Evolutionary conservation across 2,329 filamentous ascomycete genomes (phyloP).

Genomic region (Penicillium sp.): DNA sequence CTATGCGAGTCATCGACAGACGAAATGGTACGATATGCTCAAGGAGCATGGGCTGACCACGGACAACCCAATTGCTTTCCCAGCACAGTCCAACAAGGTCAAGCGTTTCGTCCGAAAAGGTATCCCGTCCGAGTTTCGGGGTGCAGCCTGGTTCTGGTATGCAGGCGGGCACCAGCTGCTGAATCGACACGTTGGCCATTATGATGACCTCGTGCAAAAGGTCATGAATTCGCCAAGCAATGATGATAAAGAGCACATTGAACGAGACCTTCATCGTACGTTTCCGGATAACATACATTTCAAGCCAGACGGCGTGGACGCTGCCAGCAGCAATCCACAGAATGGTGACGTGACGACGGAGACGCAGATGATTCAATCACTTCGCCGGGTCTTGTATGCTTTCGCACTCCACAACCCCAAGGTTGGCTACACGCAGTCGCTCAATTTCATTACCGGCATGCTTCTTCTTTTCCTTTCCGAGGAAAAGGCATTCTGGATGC

Average conservation of each 20-base stretch:
- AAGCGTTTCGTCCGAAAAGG: conserved; percentile 91
- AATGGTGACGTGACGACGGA: conserved; percentile 49
- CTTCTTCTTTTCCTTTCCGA: conserved; percentile 86
- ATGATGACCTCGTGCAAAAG: conserved; percentile 63
- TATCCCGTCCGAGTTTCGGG: conserved; percentile 87
- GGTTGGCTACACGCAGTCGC: conserved; percentile 91
- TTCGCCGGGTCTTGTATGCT: conserved; percentile 80
- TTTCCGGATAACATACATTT: conserved; percentile 93
- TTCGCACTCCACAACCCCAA: conserved; percentile 87
- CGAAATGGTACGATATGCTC: conserved; percentile 78
- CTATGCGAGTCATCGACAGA: conserved; percentile 67
- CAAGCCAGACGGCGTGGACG: conserved; percentile 55
- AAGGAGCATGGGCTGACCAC: conserved; percentile 70
- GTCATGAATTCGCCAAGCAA: conserved; percentile 62
- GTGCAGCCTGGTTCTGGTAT: conserved; percentile 97
- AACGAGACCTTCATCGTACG: conserved; percentile 86
- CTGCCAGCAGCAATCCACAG: conserved; percentile 28
- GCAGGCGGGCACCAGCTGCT: conserved; percentile 78
- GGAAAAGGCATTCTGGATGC: conserved; percentile 86
- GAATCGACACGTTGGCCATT: conserved; percentile 70
- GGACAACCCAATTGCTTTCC: conserved; percentile 69
- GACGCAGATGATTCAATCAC: conserved; percentile 71
- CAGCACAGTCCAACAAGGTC: conserved; percentile 72
- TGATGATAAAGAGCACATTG: conserved; percentile 82
- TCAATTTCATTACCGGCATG: conserved; percentile 90